Percentiles rank a stretch among this genome's conserved stretches.
Conservation (phyloP, 768 basidiomycete species). For the Hortiboletus flavorubellus region DNA sequence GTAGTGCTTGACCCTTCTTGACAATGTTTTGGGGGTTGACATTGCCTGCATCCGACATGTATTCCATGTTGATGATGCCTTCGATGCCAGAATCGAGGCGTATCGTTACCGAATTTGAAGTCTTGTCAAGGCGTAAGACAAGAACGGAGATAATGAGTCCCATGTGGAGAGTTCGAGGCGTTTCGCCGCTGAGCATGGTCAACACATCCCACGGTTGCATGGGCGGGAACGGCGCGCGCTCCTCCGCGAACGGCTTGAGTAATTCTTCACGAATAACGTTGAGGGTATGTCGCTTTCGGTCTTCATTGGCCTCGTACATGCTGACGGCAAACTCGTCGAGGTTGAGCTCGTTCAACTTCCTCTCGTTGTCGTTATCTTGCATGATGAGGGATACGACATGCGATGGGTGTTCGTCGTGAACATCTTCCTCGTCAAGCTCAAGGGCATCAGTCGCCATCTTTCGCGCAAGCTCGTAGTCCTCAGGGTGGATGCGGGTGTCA, state of each 20-base stretch:
- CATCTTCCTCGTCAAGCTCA: slow-evolving; percentile 96
- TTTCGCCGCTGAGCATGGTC: slow-evolving; percentile 96
- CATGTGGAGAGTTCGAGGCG: slow-evolving; percentile 64
- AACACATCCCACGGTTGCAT: slow-evolving; percentile 79
- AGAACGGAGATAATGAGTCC: slow-evolving; percentile 82
- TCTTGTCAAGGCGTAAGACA: slow-evolving; percentile 49
- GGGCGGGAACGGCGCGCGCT: slow-evolving; percentile 57
- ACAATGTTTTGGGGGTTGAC: slow-evolving; percentile 46
- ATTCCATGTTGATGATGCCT: slow-evolving; percentile 63
- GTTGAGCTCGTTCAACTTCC: slow-evolving; percentile 85
- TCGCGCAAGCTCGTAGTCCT: slow-evolving; percentile 95
- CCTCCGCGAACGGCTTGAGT: slow-evolving; percentile 74
- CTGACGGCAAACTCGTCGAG: slow-evolving; percentile 95
- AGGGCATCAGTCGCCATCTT: slow-evolving; percentile 99
- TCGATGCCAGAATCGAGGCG: slow-evolving; percentile 94
- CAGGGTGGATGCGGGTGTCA: slow-evolving; percentile 92
- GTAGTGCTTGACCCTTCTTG: slow-evolving; percentile 76
- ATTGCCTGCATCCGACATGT: slow-evolving; percentile 49
- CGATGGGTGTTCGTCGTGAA: slow-evolving; percentile 89
- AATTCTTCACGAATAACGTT: slow-evolving; percentile 88
- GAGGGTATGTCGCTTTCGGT: slow-evolving; percentile 86
- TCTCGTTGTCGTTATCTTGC: slow-evolving; percentile 72
- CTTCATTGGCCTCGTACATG: slow-evolving; percentile 77
- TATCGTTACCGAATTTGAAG: slow-evolving; percentile 49
- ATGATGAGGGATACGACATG: slow-evolving; percentile 84